These are phyloP conservation scores for Pseudopyricularia cyperi DNA, from an alignment of 2,329 filamentous ascomycete species.

Conservation along the genomic window DNA sequence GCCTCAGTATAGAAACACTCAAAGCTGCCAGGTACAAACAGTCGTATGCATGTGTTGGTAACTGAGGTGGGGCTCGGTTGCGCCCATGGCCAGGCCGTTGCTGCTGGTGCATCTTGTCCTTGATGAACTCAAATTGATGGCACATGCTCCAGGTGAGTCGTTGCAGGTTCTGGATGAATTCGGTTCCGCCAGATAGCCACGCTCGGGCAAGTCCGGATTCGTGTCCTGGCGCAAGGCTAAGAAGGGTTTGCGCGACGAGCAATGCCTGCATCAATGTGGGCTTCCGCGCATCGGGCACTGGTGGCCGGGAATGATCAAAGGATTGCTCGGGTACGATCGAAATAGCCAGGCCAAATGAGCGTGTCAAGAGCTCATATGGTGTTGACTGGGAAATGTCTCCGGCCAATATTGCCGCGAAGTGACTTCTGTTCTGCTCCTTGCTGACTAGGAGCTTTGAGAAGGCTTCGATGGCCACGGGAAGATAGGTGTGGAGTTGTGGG, in stretches of 20 bases:
- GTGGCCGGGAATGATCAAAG: constrained; percentile 37
- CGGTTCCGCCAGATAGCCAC: constrained; percentile 76
- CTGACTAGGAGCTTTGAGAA: constrained; percentile 83
- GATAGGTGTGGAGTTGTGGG: constrained; percentile 70
- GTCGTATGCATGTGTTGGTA: constrained; percentile 27
- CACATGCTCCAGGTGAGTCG: constrained; percentile 63
- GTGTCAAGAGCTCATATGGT: constrained; percentile 70
- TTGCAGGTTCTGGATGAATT: constrained; percentile 70
- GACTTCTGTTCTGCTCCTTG: constrained; percentile 82
- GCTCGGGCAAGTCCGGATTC: constrained; percentile 60
- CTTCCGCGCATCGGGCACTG: constrained; percentile 70
- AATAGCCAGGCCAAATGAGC: constrained; percentile 76
- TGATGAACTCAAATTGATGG: constrained; percentile 35
- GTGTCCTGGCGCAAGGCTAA: constrained; percentile 50
- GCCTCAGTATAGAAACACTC: constrained; percentile 54
- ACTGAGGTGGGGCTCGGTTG: background rate
- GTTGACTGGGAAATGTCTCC: constrained; percentile 51
- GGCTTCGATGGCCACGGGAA: constrained; percentile 79
- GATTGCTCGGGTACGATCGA: constrained; percentile 64
- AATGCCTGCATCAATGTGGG: constrained; percentile 86
- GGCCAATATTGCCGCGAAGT: constrained; percentile 72
- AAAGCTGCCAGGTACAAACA: constrained; percentile 52
- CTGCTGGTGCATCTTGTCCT: background rate
- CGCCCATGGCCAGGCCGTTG: background rate
- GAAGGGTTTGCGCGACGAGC: constrained; percentile 77